phyloP scores from a whole-genome alignment of 1,139 yeast species.

The Debaryomyces coudertii region DNA sequence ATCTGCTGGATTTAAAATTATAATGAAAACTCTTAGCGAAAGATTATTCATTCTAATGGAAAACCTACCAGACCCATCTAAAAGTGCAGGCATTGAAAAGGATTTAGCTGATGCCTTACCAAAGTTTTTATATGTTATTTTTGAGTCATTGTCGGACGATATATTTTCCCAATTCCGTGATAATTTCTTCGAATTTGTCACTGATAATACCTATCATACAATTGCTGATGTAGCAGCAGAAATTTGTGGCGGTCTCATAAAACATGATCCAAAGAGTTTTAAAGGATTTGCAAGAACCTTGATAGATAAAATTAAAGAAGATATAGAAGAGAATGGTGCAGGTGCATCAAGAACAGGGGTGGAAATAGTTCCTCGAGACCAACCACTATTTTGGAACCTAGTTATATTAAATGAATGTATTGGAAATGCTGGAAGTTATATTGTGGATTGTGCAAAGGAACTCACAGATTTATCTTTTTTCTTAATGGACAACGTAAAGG shows the following conservation, averaged over 20 bases:
- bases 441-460: conserved; percentile 50
- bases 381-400: conserved; percentile 72
- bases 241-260: conserved; percentile 68
- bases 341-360: conserved; percentile 73
- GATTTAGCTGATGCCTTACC: conserved; percentile 61
- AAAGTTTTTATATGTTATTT: conserved; percentile 65
- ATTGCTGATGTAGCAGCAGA: conserved; percentile 72
- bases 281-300: conserved; percentile 48
- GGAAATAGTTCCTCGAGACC: conserved; percentile 76
- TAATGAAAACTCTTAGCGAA: conserved; percentile 60
- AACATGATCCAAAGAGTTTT: conserved; percentile 58
- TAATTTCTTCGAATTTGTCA: conserved; percentile 57
- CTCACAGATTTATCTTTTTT: conserved; percentile 53
- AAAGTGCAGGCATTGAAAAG: conserved; percentile 51
- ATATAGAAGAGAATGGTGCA: conserved; percentile 82
- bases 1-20: conserved; percentile 67
- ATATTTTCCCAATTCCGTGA: conserved; percentile 57
- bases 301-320: conserved; percentile 60
- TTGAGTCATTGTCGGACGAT: conserved; percentile 72
- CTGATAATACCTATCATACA: conserved; percentile 63
- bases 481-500: conserved; percentile 62
- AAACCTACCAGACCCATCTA: conserved; percentile 68
- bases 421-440: conserved; percentile 63
- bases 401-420: conserved; percentile 71
- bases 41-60: conserved; percentile 70